Percentiles rank a stretch among this genome's conserved stretches.
phyloP scores from a whole-genome alignment of 108 stramenopile genomes.

The Cyclotella sp. region DNA sequence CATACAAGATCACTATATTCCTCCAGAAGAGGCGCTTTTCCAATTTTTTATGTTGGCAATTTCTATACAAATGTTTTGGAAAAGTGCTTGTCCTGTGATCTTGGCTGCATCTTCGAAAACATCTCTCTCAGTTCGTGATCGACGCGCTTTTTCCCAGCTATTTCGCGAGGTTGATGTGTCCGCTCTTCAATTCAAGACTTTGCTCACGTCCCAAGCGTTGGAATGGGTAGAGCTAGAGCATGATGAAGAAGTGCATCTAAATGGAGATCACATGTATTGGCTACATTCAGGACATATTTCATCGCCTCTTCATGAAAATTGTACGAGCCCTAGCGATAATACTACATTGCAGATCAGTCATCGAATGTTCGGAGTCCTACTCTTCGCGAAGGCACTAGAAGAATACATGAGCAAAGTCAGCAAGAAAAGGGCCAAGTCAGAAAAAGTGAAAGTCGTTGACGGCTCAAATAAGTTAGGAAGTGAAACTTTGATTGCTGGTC shows the following conservation, averaged over 20 bases:
- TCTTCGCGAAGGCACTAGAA: conserved; percentile 44
- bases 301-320: not conserved
- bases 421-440: conserved; percentile 23
- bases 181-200: conserved; percentile 49
- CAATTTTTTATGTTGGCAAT: conserved; percentile 40
- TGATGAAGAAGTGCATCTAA: conserved; percentile 20
- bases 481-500: conserved; percentile 14
- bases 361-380: conserved; percentile 49
- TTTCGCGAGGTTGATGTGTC: conserved; percentile 40
- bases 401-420: conserved; percentile 22
- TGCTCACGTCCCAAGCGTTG: conserved; percentile 37
- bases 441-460: not conserved
- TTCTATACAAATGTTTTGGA: conserved; percentile 27
- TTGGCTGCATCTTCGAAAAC: conserved; percentile 19
- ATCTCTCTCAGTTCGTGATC: conserved; percentile 40
- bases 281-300: conserved; percentile 44
- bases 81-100: conserved; percentile 37
- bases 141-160: conserved; percentile 35
- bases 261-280: conserved; percentile 46
- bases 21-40: conserved; percentile 46
- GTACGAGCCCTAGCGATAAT: not conserved
- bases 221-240: conserved; percentile 40
- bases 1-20: conserved; percentile 42
- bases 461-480: not conserved
- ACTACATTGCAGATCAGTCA: conserved; percentile 16